These are phyloP conservation scores for Rhizopogon vesiculosus DNA, from an alignment of 768 basidiomycete genomes.

Conservation along the genomic window DNA sequence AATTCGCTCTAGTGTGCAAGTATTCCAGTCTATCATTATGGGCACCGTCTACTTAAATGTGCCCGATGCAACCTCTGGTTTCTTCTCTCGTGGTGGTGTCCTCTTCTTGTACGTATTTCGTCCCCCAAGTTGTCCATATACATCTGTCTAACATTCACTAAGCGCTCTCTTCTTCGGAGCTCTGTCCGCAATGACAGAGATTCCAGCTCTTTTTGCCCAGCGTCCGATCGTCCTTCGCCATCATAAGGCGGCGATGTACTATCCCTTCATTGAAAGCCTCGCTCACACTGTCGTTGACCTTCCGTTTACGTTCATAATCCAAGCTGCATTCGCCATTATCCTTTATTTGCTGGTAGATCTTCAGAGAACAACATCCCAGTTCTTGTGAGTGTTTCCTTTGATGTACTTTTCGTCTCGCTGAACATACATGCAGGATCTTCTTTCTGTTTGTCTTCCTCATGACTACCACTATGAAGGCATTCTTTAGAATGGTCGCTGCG, in stretches of 20 bases:
- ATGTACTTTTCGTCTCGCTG: conserved; percentile 5
- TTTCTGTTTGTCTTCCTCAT: conserved; percentile 62
- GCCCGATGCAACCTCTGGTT: conserved; percentile 69
- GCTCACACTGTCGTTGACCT: conserved; percentile 67
- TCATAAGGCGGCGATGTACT: conserved; percentile 42
- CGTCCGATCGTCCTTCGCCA: conserved; percentile 42
- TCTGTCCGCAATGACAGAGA: conserved; percentile 55
- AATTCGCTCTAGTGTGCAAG: conserved; percentile 30
- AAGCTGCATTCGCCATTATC: conserved; percentile 59
- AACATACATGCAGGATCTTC: conserved; percentile 46
- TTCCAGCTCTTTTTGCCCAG: conserved; percentile 43
- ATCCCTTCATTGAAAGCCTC: conserved; percentile 45
- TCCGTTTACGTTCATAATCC: conserved; percentile 57
- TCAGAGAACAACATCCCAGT: conserved; percentile 52
- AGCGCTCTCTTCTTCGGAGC: conserved; percentile 59
- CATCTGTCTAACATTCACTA: background rate
- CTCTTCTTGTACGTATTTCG: conserved; percentile 64
- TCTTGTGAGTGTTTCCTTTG: conserved; percentile 47
- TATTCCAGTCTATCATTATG: conserved; percentile 48
- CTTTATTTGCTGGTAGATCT: conserved; percentile 67
- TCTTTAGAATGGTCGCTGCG: conserved; percentile 73
- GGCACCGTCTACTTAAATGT: conserved; percentile 74
- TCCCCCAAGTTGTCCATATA: background rate
- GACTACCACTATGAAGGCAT: conserved; percentile 74
- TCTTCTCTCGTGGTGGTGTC: conserved; percentile 83